phyloP scores from a whole-genome alignment of 257 asterid species.

The Nicotiana tabacum region DNA sequence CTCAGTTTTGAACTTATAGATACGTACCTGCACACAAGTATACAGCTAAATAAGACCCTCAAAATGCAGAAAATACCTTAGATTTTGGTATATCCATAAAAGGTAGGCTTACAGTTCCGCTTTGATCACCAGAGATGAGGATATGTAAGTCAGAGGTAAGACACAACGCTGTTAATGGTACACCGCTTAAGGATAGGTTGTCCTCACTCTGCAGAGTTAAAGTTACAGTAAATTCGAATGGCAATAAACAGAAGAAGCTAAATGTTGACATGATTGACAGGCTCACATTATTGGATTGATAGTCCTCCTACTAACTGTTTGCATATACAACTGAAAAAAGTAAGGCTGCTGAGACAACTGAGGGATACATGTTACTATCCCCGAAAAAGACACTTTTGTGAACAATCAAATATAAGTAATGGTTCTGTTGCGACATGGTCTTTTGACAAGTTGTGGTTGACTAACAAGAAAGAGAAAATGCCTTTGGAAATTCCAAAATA shows the following conservation, averaged over 20 bases:
- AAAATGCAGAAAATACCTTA: neutral
- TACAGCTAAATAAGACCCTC: constrained; percentile 6
- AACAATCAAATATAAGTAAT: neutral
- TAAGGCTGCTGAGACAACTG: neutral
- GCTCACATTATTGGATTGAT: neutral
- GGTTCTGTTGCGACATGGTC: neutral
- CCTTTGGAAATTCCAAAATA: neutral
- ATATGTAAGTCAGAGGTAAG: constrained; percentile 41
- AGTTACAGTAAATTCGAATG: constrained; percentile 6
- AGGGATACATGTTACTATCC: neutral
- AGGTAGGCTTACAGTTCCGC: constrained; percentile 56
- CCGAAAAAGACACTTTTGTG: neutral
- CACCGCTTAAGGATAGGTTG: constrained; percentile 65
- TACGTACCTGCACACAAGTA: constrained; percentile 57
- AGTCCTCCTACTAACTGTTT: neutral
- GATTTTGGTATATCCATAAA: neutral
- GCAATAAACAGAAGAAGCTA: neutral
- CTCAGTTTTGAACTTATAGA: constrained; percentile 67
- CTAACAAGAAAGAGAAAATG: neutral
- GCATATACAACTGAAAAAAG: neutral
- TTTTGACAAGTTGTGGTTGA: neutral
- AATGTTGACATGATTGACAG: neutral
- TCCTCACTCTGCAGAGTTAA: constrained; percentile 60
- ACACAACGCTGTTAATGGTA: constrained; percentile 66
- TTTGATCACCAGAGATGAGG: constrained; percentile 86